A percentile compares a stretch with the other conserved stretches of the same genome.
phyloP scores from a whole-genome alignment of 2,329 filamentous ascomycete species.

The Aspergillus spinulosporus region DNA sequence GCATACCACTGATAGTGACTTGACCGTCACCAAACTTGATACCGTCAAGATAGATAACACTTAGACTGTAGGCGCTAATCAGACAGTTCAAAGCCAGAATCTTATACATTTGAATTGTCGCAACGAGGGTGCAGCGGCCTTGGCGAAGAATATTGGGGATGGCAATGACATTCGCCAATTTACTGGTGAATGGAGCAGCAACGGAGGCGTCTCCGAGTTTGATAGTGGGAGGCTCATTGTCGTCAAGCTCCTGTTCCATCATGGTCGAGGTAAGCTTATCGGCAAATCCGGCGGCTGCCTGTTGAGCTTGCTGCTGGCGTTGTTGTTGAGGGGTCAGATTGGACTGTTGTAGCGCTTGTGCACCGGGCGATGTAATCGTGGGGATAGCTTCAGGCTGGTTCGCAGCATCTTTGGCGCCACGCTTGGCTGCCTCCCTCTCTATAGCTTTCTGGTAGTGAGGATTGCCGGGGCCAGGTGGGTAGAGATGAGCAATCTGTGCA shows the following conservation, averaged over 20 bases:
- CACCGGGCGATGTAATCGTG: constrained; percentile 66
- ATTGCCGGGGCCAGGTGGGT: constrained; percentile 84
- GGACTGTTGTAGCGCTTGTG: constrained; percentile 59
- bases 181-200: constrained; percentile 95
- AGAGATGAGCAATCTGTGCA: constrained; percentile 87
- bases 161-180: constrained; percentile 92
- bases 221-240: constrained; percentile 88
- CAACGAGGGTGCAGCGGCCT: constrained; percentile 93
- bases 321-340: constrained; percentile 52
- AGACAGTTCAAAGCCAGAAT: constrained; percentile 96
- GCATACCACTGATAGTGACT: constrained; percentile 97
- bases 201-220: constrained; percentile 97
- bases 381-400: constrained; percentile 60
- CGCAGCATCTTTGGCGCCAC: constrained; percentile 58
- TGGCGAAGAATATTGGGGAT: constrained; percentile 98
- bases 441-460: constrained; percentile 94
- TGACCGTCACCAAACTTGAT: constrained; percentile 99
- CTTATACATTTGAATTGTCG: constrained; percentile 99
- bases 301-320: constrained; percentile 59
- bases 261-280: constrained; percentile 83
- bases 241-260: constrained; percentile 86
- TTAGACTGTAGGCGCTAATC: constrained; percentile 95
- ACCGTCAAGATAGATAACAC: constrained; percentile 92
- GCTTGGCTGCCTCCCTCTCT: constrained; percentile 78
- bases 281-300: constrained; percentile 74